Evolutionary conservation across 306 rosid genomes (phyloP).

Genomic region (Lagenaria siceraria): DNA sequence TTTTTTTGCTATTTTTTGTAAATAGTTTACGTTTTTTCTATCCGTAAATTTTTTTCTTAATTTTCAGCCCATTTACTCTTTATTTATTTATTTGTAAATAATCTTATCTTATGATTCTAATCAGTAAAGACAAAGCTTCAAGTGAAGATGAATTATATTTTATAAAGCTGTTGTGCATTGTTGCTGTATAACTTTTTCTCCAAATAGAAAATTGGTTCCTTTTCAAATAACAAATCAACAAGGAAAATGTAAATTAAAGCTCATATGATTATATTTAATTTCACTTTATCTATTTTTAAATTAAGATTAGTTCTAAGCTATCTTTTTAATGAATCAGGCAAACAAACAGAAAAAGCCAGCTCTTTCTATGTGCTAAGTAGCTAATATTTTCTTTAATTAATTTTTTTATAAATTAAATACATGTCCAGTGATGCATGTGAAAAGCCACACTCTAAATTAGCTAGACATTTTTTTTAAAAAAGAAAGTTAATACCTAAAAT

Average conservation of each 20-base stretch:
- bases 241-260: not conserved
- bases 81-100: not conserved
- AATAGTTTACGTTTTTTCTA: no score
- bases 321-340: not conserved
- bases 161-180: not conserved
- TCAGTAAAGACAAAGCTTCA: not conserved
- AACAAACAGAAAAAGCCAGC: not conserved
- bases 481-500: no score
- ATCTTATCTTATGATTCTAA: not conserved
- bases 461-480: no score
- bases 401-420: not conserved
- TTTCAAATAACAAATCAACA: not conserved
- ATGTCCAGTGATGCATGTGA: not conserved
- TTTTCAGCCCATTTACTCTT: no score
- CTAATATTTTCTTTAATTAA: not conserved
- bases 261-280: not conserved
- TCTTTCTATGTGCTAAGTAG: not conserved
- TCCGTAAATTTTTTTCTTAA: no score
- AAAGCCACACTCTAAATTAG: not conserved
- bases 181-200: not conserved
- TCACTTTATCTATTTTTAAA: not conserved
- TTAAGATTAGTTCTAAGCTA: not conserved
- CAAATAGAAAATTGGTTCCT: not conserved
- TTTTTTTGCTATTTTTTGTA: no score
- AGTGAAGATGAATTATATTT: not conserved